Conservation (phyloP, 352 stramenopile genomes). For the Pythium oligandrum region DNA sequence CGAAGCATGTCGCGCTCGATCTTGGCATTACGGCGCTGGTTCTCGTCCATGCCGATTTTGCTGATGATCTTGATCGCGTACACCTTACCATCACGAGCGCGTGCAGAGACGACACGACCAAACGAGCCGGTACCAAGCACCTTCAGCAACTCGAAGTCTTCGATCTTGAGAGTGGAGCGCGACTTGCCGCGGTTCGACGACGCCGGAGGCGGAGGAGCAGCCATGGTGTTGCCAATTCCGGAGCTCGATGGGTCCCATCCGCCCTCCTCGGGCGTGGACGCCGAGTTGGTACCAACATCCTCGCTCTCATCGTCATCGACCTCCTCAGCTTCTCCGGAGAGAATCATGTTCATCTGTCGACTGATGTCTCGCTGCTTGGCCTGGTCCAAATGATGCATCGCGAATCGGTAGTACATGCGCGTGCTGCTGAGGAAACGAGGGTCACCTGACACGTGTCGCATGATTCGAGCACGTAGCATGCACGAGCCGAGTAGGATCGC, state of each 20-base stretch:
- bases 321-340: constrained; percentile 73
- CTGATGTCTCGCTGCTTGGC: constrained; percentile 38
- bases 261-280: constrained; percentile 9
- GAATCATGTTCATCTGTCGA: constrained; percentile 53
- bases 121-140: constrained; percentile 83
- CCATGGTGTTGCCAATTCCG: background rate
- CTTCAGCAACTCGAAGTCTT: constrained; percentile 85
- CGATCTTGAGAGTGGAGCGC: constrained; percentile 76
- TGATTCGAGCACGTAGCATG: constrained; percentile 58
- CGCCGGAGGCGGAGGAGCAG: constrained; percentile 7
- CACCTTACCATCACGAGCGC: constrained; percentile 56
- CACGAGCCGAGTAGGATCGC: constrained; percentile 70
- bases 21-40: constrained; percentile 74
- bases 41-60: constrained; percentile 87
- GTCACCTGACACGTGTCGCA: constrained; percentile 73
- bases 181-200: constrained; percentile 57
- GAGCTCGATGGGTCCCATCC: background rate
- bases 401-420: constrained; percentile 88
- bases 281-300: constrained; percentile 23
- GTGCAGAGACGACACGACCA: constrained; percentile 76
- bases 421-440: constrained; percentile 71
- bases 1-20: constrained; percentile 94
- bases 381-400: constrained; percentile 68
- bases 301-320: constrained; percentile 60
- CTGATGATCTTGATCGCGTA: constrained; percentile 89